A percentile compares a stretch with the other conserved stretches of the same genome.
These are phyloP conservation scores for Fonsecaea pedrosoi DNA, from an alignment of 2,329 filamentous ascomycete species.

Conservation along the genomic window DNA sequence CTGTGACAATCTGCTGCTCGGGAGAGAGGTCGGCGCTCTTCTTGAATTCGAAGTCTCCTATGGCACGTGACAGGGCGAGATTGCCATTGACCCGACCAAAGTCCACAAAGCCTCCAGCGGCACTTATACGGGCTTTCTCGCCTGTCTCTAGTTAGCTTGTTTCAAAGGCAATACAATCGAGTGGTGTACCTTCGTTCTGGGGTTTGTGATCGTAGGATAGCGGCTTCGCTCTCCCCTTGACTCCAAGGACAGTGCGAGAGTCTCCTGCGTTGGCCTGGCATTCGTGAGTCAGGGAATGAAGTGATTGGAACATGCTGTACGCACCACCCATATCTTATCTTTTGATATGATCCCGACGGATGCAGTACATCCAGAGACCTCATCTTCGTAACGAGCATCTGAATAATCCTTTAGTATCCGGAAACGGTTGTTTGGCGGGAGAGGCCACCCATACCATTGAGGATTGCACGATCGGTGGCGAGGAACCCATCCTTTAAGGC, in stretches of 20 bases:
- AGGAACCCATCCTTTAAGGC: slow-evolving; percentile 96
- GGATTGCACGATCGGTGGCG: slow-evolving; percentile 91
- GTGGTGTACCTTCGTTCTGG: slow-evolving; percentile 82
- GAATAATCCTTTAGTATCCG: slow-evolving; percentile 40
- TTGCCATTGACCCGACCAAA: slow-evolving; percentile 99
- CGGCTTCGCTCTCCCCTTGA: slow-evolving; percentile 96
- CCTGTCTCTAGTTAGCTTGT: slow-evolving; percentile 58
- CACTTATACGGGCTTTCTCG: slow-evolving; percentile 94
- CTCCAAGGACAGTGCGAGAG: slow-evolving; percentile 90
- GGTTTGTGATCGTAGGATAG: slow-evolving; percentile 99
- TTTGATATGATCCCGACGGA: slow-evolving; percentile 87
- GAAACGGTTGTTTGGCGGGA: slow-evolving; percentile 15
- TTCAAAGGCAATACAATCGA: not conserved
- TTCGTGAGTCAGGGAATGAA: slow-evolving; percentile 40
- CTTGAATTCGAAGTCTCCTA: slow-evolving; percentile 99
- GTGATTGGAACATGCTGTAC: slow-evolving; percentile 45
- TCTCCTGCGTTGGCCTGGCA: slow-evolving; percentile 92
- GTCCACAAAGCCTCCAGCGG: slow-evolving; percentile 96
- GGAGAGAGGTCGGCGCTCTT: slow-evolving; percentile 95
- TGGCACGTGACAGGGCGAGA: slow-evolving; percentile 91
- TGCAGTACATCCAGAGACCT: slow-evolving; percentile 96
- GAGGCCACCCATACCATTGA: slow-evolving; percentile 72
- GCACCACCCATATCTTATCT: slow-evolving; percentile 92
- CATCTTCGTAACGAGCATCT: slow-evolving; percentile 97
- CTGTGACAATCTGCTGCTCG: slow-evolving; percentile 98